A percentile compares a stretch with the other conserved stretches of the same genome.
Evolutionary conservation across 139 green algal genomes (phyloP).

Genomic region (Chlamydomonas incerta): DNA sequence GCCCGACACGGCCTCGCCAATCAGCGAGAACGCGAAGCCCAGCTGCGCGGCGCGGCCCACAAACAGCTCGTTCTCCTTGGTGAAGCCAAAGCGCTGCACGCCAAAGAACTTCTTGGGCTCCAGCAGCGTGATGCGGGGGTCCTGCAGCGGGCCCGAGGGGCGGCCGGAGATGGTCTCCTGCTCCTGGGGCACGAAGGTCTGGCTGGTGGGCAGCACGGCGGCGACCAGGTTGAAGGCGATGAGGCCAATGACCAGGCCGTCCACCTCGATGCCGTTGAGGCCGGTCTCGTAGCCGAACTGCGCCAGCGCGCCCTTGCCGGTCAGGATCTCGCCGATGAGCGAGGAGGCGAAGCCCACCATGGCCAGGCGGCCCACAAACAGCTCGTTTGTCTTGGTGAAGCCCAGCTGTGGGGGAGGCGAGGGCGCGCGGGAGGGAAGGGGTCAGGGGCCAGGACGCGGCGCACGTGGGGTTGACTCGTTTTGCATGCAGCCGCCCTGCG

Average conservation of each 20-base stretch:
- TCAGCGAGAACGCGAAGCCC: conserved; percentile 79
- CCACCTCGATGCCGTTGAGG: conserved; percentile 66
- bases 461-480: too few relatives aligned
- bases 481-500: too few relatives aligned
- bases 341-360: conserved; percentile 82
- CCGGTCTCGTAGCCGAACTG: conserved; percentile 78
- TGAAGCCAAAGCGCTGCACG: conserved; percentile 68
- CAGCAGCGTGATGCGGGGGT: conserved; percentile 64
- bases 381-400: conserved; percentile 74
- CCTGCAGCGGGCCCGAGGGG: conserved; percentile 67
- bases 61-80: conserved; percentile 84
- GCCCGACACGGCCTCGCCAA: conserved; percentile 82
- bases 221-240: conserved; percentile 77
- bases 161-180: conserved; percentile 28
- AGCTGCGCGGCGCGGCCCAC: conserved; percentile 85
- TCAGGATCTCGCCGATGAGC: conserved; percentile 69
- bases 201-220: conserved; percentile 64
- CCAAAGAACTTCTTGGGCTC: conserved; percentile 66
- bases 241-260: conserved; percentile 68
- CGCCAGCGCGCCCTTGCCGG: conserved; percentile 75
- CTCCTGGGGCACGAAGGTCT: conserved; percentile 64
- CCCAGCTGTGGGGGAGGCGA: conserved; percentile 19
- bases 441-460: too few relatives aligned
- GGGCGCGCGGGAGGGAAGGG: too few relatives aligned
- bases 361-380: conserved; percentile 83